Evolutionary conservation across 352 stramenopile species (phyloP).

Genomic region (Globisporangium middletonii): DNA sequence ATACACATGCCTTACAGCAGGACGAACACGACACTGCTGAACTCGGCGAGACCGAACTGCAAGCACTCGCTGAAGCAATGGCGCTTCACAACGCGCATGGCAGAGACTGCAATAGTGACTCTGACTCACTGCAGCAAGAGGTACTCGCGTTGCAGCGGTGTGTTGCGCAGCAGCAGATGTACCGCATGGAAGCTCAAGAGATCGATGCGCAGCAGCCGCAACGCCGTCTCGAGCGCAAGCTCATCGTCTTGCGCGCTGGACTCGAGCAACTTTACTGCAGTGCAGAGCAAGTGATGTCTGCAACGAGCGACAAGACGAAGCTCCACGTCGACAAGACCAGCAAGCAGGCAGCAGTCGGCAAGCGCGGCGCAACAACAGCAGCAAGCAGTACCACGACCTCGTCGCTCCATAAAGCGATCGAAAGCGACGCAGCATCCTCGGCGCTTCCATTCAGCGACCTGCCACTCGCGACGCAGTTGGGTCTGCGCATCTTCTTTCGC

Average conservation of each 20-base stretch:
- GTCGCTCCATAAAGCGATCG: neutral
- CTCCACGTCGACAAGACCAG: neutral
- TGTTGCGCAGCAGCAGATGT: conserved; percentile 4
- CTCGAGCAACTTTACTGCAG: conserved; percentile 21
- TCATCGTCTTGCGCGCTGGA: conserved; percentile 25
- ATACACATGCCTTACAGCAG: too few species aligned
- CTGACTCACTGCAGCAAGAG: neutral
- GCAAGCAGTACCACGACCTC: neutral
- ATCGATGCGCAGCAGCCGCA: conserved; percentile 23
- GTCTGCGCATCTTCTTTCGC: conserved; percentile 66
- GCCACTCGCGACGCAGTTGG: conserved; percentile 39
- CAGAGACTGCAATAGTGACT: neutral
- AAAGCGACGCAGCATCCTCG: conserved; percentile 1
- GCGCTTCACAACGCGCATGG: neutral
- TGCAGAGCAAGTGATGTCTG: neutral
- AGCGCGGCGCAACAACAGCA: neutral
- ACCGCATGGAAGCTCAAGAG: conserved; percentile 13
- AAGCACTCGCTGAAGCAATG: neutral
- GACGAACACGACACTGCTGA: too few species aligned
- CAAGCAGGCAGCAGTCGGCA: neutral
- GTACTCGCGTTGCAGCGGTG: neutral
- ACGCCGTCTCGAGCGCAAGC: conserved; percentile 30
- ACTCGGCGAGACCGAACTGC: neutral
- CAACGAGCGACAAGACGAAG: neutral
- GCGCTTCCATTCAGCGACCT: conserved; percentile 34